Evolutionary conservation across 1,139 yeast genomes (phyloP).

Genomic region (Debaryomyces psychrophilus): DNA sequence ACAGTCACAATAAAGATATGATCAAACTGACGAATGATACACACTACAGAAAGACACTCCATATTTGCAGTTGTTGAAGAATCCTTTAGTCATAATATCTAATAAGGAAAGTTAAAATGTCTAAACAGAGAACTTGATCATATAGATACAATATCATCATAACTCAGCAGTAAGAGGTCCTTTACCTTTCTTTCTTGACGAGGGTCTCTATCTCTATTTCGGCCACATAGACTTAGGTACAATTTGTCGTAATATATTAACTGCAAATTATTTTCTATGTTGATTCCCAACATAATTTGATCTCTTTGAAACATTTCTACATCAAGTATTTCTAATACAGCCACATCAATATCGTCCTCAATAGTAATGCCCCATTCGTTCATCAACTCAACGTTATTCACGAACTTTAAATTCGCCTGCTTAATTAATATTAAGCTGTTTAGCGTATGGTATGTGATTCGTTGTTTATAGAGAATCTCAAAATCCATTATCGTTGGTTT

Average conservation of each 20-base stretch:
- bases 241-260: constrained; percentile 28
- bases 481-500: constrained; percentile 31
- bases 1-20: background rate
- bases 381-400: constrained; percentile 17
- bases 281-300: constrained; percentile 24
- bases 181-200: background rate
- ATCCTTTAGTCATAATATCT: no score
- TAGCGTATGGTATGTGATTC: constrained; percentile 35
- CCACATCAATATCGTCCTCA: constrained; percentile 19
- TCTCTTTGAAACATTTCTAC: constrained; percentile 36
- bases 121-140: background rate
- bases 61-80: no score
- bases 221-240: constrained; percentile 17
- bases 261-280: constrained; percentile 21
- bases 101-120: no score
- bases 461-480: constrained; percentile 32
- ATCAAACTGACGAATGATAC: background rate
- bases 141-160: constrained; percentile 14
- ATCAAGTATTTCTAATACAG: constrained; percentile 29
- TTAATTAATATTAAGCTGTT: constrained; percentile 29
- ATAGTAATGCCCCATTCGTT: constrained; percentile 17
- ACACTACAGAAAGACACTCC: no score
- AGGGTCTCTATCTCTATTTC: background rate
- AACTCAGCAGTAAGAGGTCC: constrained; percentile 9
- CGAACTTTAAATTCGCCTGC: constrained; percentile 31